Percentiles rank a stretch among this genome's conserved stretches.
These are phyloP conservation scores for Solanum chilense DNA, from an alignment of 257 asterid species.

Conservation along the genomic window DNA sequence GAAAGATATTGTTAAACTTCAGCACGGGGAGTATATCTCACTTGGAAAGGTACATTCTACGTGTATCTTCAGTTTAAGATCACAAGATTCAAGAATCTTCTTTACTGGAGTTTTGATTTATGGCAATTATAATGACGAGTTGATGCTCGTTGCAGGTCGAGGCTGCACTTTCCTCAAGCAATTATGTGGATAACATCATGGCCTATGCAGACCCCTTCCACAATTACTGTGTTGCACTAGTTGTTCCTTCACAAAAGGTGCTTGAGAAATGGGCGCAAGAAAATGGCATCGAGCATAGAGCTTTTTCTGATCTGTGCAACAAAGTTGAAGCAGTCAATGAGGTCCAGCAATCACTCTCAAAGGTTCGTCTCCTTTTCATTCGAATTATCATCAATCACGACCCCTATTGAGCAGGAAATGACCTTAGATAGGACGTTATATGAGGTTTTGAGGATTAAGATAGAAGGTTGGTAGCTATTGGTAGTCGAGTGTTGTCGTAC, in stretches of 20 bases:
- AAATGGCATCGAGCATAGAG: slow-evolving; percentile 42
- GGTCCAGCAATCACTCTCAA: slow-evolving; percentile 63
- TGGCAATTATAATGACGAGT: background rate
- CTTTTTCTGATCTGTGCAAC: slow-evolving; percentile 60
- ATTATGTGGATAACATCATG: slow-evolving; percentile 62
- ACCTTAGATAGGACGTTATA: background rate
- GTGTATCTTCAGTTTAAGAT: background rate
- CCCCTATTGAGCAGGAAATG: background rate
- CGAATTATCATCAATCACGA: background rate
- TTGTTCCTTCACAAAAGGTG: slow-evolving; percentile 53
- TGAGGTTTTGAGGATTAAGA: background rate
- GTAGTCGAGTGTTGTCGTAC: background rate
- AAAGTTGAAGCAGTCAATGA: slow-evolving; percentile 54
- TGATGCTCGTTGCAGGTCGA: slow-evolving; percentile 39
- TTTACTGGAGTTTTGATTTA: background rate
- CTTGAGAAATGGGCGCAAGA: slow-evolving; percentile 80
- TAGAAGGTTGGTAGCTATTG: background rate
- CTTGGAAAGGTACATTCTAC: slow-evolving; percentile 52
- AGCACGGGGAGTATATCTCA: slow-evolving; percentile 88
- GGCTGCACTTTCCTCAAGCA: slow-evolving; percentile 66
- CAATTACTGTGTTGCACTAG: slow-evolving; percentile 67
- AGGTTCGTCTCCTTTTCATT: slow-evolving; percentile 33
- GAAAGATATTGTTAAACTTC: slow-evolving; percentile 92
- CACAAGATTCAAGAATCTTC: background rate
- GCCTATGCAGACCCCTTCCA: slow-evolving; percentile 78